Evolutionary conservation across 1,139 yeast species (phyloP).

Genomic region (Candida glucosophila): DNA sequence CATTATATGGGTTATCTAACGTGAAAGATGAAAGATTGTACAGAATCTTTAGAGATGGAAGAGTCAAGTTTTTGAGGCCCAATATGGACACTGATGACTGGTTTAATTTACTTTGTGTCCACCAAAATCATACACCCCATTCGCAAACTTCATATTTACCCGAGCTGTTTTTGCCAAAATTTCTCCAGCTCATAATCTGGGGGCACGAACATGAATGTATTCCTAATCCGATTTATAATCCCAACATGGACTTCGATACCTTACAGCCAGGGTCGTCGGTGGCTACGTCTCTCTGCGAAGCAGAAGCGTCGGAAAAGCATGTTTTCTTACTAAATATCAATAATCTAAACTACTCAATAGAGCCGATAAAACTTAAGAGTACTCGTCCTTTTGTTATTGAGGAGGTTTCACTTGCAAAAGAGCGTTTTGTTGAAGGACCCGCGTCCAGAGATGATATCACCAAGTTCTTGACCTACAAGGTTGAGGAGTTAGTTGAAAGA

Average conservation of each 20-base stretch:
- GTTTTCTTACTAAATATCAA: slow-evolving; percentile 63
- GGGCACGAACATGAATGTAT: slow-evolving; percentile 98
- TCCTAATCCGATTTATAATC: slow-evolving; percentile 59
- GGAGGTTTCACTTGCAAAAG: slow-evolving; percentile 47
- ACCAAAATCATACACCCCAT: slow-evolving; percentile 81
- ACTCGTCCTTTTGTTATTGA: slow-evolving; percentile 80
- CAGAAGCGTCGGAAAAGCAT: slow-evolving; percentile 70
- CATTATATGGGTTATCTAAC: slow-evolving; percentile 83
- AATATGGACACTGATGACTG: slow-evolving; percentile 50
- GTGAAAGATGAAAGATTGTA: slow-evolving; percentile 84
- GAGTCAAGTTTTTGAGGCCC: slow-evolving; percentile 74
- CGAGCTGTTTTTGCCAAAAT: slow-evolving; percentile 72
- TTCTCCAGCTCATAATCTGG: slow-evolving; percentile 81
- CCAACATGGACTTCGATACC: slow-evolving; percentile 64
- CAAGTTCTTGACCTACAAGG: slow-evolving; percentile 50
- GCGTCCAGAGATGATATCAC: slow-evolving; percentile 58
- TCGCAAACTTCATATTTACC: slow-evolving; percentile 78
- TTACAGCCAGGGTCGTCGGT: slow-evolving; percentile 93
- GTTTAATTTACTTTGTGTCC: slow-evolving; percentile 86
- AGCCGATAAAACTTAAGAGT: slow-evolving; percentile 58
- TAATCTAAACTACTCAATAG: slow-evolving; percentile 51
- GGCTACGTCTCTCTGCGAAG: slow-evolving; percentile 83
- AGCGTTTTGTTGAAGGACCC: slow-evolving; percentile 54
- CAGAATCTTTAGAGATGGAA: slow-evolving; percentile 72
- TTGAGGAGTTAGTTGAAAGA: slow-evolving; percentile 54